Evolutionary conservation across 495 filamentous ascomycete genomes (phyloP).

Genomic region (Hyaloscypha variabilis): DNA sequence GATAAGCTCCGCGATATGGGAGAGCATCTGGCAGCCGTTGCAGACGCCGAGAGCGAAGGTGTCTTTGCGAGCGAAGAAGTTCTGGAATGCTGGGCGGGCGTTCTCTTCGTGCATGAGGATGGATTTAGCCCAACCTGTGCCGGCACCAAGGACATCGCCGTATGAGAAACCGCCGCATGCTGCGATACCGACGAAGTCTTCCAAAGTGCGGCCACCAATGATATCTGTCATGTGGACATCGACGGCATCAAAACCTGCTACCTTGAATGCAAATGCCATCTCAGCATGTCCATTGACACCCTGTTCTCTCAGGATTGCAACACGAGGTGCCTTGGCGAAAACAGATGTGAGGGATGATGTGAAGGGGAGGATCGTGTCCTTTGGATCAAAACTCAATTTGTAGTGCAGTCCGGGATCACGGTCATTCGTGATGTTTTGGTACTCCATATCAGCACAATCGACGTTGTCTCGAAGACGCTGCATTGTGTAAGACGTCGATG

Average conservation of each 20-base stretch:
- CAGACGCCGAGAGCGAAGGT: constrained; percentile 95
- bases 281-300: constrained; percentile 94
- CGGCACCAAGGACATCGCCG: constrained; percentile 93
- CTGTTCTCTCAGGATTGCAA: constrained; percentile 93
- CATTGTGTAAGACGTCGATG: constrained; percentile 86
- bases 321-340: constrained; percentile 74
- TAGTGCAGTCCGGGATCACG: constrained; percentile 83
- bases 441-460: constrained; percentile 84
- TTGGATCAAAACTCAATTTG: constrained; percentile 80
- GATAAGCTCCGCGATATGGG: constrained; percentile 79
- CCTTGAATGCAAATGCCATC: constrained; percentile 96
- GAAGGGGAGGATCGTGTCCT: constrained; percentile 73
- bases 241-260: constrained; percentile 85
- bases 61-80: constrained; percentile 85
- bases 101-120: constrained; percentile 77
- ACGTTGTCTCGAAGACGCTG: constrained; percentile 91
- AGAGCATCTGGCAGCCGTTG: constrained; percentile 97
- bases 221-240: constrained; percentile 99
- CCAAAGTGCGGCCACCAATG: constrained; percentile 74
- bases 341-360: constrained; percentile 68
- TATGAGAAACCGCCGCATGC: constrained; percentile 98
- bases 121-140: constrained; percentile 94
- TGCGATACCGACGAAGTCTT: constrained; percentile 83
- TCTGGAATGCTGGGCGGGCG: constrained; percentile 73
- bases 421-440: constrained; percentile 72